Evolutionary conservation across 306 rosid genomes (phyloP), one percentile per base, ranked within the genome.

Genomic region (Medicago ruthenica): DNA sequence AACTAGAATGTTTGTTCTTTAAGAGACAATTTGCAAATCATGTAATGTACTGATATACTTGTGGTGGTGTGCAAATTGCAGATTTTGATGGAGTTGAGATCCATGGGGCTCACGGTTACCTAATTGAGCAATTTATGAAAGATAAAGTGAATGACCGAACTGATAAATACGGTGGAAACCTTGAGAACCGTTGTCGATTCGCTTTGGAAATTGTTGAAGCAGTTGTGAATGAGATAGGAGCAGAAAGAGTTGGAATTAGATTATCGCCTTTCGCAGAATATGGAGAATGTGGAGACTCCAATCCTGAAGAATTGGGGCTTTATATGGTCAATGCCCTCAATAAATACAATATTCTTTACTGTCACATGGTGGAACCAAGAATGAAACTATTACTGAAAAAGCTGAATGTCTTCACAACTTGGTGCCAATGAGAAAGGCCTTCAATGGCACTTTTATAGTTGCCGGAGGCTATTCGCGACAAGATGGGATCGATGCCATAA

Each of bases 211-310:
- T 70, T 17, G 75, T 70, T 70, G 75, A 70, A 70, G 75, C 75
- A 3, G 48, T 70, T 53, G 63, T 37, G 48, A 34, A 34, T 70
- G 75, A 70, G 75, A 16, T 70, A 51, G 75, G 75, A 3, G 36
- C 75, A 9, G 63, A 51, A 51, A 70, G 75, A 70, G 75, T 70
- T 48, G 75, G 75, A 51, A 70, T 70, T 11, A 70, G 75, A 70
- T 18, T 70, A 53, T 70, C 75, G 13, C 75, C 75, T 16, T 70
- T 51, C 54, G 75, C 75, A 34, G 75, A 70, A 18, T 53, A 70
- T 51, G 20, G 12, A 51, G 48, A 70, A 51, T 70, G 48, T 36
- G 75, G 63, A 16, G 75, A 70, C 36, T 70, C 75, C 0, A 70
- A 17, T 17, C 75, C 75, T 0, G 48, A 70, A 36, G 45, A 7